Conservation (phyloP, 768 basidiomycete genomes). For the Termitomyces sp. region DNA sequence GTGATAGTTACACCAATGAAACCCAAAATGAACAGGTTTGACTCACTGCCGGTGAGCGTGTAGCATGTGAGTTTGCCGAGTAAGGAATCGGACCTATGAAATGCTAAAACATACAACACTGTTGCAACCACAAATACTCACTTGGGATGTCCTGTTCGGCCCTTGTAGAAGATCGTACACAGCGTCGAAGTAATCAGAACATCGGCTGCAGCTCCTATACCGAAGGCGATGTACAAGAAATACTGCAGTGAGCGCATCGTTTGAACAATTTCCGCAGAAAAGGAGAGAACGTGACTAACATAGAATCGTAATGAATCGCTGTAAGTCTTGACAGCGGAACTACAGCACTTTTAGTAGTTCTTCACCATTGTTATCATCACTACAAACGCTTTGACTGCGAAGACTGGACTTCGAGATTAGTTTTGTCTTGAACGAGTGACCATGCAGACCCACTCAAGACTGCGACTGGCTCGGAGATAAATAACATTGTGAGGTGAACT, state of each 20-base stretch:
- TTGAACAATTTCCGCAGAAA: background rate
- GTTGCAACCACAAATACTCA: background rate
- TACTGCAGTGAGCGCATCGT: background rate
- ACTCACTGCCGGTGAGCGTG: conserved; percentile 3
- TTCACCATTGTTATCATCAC: background rate
- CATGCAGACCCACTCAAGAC: background rate
- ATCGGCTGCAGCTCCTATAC: background rate
- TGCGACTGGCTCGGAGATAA: background rate
- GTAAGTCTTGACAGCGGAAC: background rate
- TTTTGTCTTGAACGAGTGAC: no score
- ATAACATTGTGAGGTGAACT: background rate
- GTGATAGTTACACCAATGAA: background rate
- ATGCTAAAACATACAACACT: background rate
- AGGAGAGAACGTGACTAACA: background rate
- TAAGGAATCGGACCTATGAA: background rate
- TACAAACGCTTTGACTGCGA: background rate
- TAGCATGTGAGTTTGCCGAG: conserved; percentile 2
- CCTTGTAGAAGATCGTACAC: background rate
- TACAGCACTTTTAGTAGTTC: background rate
- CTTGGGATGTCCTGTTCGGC: background rate
- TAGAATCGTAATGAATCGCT: background rate
- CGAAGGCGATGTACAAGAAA: background rate
- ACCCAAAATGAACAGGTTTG: background rate
- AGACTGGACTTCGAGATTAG: background rate
- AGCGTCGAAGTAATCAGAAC: background rate